Evolutionary conservation across 2,329 filamentous ascomycete species (phyloP), one percentile per base, ranked within the genome.

Genomic region (Hypoxylon sp.): DNA sequence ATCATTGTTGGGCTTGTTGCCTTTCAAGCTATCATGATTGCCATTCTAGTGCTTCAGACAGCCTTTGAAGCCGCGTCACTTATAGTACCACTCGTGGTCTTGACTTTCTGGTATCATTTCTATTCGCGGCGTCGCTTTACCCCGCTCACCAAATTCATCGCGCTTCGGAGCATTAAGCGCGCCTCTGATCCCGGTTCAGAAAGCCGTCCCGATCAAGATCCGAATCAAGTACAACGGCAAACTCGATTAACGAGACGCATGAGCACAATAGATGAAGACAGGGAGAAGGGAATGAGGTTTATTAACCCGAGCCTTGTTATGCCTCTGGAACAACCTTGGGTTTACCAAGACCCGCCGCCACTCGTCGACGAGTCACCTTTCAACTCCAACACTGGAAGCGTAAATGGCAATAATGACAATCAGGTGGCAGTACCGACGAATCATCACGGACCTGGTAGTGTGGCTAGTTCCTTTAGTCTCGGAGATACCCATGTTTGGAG

Each of bases 1-100:
- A 87, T 97, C 63, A 88, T 98, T 60, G 82, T 97, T 23, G 96
- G 96, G 0, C 81, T 97, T 8, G 81, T 96, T 2, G 88, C 98
- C 43, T 97, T 97, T 75, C 94, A 99, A 78, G 80, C 97, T 21
- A 93, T 96, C 48, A 96, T 97, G 85, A 90, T 93, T 21, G 95
- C 95, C 2, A 90, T 95, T 67, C 86, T 99, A 61, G 92, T 92
- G 1, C 81, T 96, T 27, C 86, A 89, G 59, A 82, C 86, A 52
- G 93, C 92, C 0, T 92, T 94, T 71, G 87, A 90, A 19, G 86
- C 91, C 48, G 92, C 93, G 0, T 81, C 88, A 11, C 82, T 94
- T 29, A 85, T 97, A 19, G 78, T 91, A 0, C 96, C 96, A 3
- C 84, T 99, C 2, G 82, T 97, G 3, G 82, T 90, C 8, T 88